Evolutionary conservation across 2,329 filamentous ascomycete genomes (phyloP), one percentile per base, ranked within the genome.

Genomic region (Neurospora sp.): DNA sequence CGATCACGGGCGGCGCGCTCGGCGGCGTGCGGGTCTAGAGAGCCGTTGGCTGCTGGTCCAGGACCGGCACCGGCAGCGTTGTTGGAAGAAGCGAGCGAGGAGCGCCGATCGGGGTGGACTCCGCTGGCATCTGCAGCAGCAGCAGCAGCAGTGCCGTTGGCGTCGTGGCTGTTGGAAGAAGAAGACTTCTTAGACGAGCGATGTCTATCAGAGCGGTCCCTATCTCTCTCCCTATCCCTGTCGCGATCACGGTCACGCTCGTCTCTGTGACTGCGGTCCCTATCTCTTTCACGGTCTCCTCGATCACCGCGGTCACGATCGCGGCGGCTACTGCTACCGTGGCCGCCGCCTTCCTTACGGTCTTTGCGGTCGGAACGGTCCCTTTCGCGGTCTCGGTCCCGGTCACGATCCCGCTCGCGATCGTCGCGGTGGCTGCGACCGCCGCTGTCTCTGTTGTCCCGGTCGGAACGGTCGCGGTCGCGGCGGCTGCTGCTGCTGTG

Each of bases 1-100:
- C 89, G 84, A 75, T 90, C 86, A 17, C 89, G 82, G 13, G 86
- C 87, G 76, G 91, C 90, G 28, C 90, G 87, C 78, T 93, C 90
- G 0, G 89, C 82, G 1, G 90, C 90, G 78, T 92, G 90, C n/a
- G 87, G 84, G 73, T 91, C 88, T 71, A 73, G 68, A 38, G 46
- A 58, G 75, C 67, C 66, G 68, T 70, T 52, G 13, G 67, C 73
- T 75, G 69, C 75, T 62, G 68, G 72, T 74, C 43, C 43, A 7
- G n/a, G 9, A 6, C 43, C 43, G 13, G 43, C 19, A 38, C 38
- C 38, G 43, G 43, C 43, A 23, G 67, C 74, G 68, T 42, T 70
- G 19, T 39, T 38, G 6, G 79, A 71, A 7, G 68, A 80, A 7
- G 78, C 75, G 70, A 81, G 78, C 4, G 81, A 81, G 62, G 77